Evolutionary conservation across 306 rosid species (phyloP).

Genomic region (Begonia loranthoides): DNA sequence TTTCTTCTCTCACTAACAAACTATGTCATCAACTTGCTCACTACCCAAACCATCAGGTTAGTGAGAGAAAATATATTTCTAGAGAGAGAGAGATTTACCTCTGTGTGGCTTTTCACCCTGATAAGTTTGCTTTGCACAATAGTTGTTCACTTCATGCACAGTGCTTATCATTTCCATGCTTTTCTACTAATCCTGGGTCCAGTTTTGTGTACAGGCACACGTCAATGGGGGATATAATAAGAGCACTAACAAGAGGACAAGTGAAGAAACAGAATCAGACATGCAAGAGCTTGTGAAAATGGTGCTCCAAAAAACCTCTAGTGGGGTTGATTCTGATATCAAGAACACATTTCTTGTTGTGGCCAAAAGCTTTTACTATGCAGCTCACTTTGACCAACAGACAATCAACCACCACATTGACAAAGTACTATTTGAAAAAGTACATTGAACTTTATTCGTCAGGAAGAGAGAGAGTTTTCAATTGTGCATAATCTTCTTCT

Average conservation of each 20-base stretch:
- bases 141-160: too few relatives aligned
- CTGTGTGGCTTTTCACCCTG: neutral
- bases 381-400: constrained; percentile 42
- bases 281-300: constrained; percentile 60
- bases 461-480: too few relatives aligned
- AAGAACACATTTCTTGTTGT: constrained; percentile 60
- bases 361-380: constrained; percentile 57
- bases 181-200: too few relatives aligned
- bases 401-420: constrained; percentile 54
- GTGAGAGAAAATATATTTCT: constrained; percentile 8
- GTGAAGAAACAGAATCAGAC: constrained; percentile 36
- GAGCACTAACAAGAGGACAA: constrained; percentile 2
- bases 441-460: constrained; percentile 12
- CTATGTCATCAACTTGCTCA: constrained; percentile 35
- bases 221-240: too few relatives aligned
- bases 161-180: too few relatives aligned
- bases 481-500: too few relatives aligned
- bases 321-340: constrained; percentile 29
- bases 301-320: constrained; percentile 37
- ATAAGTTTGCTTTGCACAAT: too few relatives aligned
- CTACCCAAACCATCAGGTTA: constrained; percentile 44
- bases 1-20: constrained; percentile 42
- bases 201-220: too few relatives aligned
- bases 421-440: constrained; percentile 72
- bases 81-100: neutral